Evolutionary conservation across 2,329 filamentous ascomycete species (phyloP), one percentile per base, ranked within the genome.

Genomic region (Ophiostoma himal-ulmi): DNA sequence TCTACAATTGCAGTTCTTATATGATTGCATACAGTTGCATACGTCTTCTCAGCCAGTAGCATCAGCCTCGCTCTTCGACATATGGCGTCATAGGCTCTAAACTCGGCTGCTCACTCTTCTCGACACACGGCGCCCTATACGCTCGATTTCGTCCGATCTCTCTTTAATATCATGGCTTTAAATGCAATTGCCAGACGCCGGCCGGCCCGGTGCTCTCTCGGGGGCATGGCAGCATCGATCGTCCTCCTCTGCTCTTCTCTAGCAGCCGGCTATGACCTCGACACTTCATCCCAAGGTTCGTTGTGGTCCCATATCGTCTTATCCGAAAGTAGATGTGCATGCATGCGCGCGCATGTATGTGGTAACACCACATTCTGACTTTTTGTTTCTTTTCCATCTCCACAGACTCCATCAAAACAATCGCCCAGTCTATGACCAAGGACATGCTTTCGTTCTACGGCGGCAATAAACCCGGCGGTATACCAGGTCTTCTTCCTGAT

Each of bases 381-480:
- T 4, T 1, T n/a, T 17, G 0, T 57, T 30, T 57, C 4, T 14
- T 5, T 14, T 26, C 22, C 14, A 44, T 57, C 22, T 26, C 5
- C 11, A 37, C 72, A 87, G 85, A 81, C 41, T 86, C 83, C 1
- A 78, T 86, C 73, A 83, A 79, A 72, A 75, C 78, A 37, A 79
- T 83, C 8, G 80, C 86, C 14, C 82, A 82, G 71, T 78, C 80
- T 48, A 82, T 87, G 77, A 81, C 84, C 2, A 77, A 79, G 44
- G 83, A 86, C 73, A 78, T 87, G 76, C 77, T 83, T 76, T 78
- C 76, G 0, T 82, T 80, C 72, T 83, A 83, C 74, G 77, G 73
- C 30, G 85, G 85, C 69, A 75, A 86, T 74, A 75, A 85, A 72
- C 82, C 82, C 0, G 84, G 84, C 52, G 76, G 80, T 30, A 82